Evolutionary conservation across 306 rosid species (phyloP).

Genomic region (Begonia masoniana): DNA sequence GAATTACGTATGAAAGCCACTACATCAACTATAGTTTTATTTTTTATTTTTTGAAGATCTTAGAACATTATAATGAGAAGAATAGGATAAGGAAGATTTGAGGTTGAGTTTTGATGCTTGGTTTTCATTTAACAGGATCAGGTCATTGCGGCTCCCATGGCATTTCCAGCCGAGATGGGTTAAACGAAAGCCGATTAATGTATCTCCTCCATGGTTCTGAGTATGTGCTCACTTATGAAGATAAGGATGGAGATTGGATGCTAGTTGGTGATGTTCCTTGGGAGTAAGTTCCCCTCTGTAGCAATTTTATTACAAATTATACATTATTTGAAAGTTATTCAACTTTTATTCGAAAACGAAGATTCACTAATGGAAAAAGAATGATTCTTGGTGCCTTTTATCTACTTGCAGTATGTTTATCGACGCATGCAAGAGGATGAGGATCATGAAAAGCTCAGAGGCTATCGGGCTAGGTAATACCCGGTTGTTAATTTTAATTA

Average conservation of each 20-base stretch:
- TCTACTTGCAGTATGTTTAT: constrained; percentile 59
- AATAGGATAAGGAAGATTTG: too few species aligned
- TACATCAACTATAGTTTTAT: too few species aligned
- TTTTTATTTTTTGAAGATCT: too few species aligned
- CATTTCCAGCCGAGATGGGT: constrained; percentile 37
- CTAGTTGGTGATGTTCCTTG: constrained; percentile 22
- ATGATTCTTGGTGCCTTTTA: constrained; percentile 7
- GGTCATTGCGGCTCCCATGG: constrained; percentile 82
- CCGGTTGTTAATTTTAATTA: too few species aligned
- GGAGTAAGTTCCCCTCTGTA: constrained; percentile 49
- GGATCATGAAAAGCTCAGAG: constrained; percentile 95
- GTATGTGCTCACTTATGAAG: constrained; percentile 91
- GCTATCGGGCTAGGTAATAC: constrained; percentile 80
- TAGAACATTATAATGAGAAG: too few species aligned
- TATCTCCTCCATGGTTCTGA: constrained; percentile 91
- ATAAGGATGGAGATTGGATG: constrained; percentile 97
- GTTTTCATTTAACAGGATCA: constrained; percentile 5
- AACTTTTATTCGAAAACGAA: too few species aligned
- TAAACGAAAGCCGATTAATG: constrained; percentile 64
- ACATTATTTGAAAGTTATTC: too few species aligned
- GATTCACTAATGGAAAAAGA: background rate
- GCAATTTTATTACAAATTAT: background rate
- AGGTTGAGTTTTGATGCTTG: too few species aligned
- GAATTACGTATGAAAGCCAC: too few species aligned
- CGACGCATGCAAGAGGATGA: constrained; percentile 68